Conservation (phyloP, 1,284 basidiomycete genomes). For the Austroboletus niveus region DNA sequence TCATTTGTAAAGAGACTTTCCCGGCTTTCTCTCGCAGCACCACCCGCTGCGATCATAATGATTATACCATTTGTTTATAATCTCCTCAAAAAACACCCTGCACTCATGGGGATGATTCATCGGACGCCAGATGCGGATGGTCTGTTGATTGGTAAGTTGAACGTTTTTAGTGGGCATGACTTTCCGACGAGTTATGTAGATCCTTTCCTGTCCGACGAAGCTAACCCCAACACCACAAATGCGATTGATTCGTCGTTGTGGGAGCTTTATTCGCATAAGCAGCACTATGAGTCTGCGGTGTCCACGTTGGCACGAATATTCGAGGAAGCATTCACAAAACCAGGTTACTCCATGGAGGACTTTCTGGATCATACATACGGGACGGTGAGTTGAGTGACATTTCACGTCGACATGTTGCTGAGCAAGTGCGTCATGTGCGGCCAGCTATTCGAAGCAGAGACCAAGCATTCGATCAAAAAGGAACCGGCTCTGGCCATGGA, state of each 20-base stretch:
- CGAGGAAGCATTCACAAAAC: constrained; percentile 91
- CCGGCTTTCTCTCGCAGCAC: constrained; percentile 79
- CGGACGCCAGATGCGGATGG: constrained; percentile 48
- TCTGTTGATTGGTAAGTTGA: constrained; percentile 36
- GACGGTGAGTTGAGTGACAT: constrained; percentile 60
- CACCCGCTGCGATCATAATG: constrained; percentile 89
- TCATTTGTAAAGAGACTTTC: constrained; percentile 94
- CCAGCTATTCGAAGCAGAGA: constrained; percentile 88
- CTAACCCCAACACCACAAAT: constrained; percentile 73
- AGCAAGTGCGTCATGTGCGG: not conserved
- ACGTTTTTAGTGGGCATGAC: not conserved
- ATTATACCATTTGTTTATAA: constrained; percentile 95
- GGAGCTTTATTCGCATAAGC: constrained; percentile 82
- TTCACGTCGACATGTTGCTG: constrained; percentile 2
- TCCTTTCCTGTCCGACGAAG: constrained; percentile 68
- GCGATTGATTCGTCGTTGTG: constrained; percentile 89
- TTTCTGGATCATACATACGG: constrained; percentile 95
- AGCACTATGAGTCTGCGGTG: constrained; percentile 85
- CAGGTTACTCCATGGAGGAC: constrained; percentile 88
- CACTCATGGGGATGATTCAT: constrained; percentile 93
- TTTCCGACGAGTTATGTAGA: constrained; percentile 44
- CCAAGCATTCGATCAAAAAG: constrained; percentile 75
- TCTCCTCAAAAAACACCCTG: constrained; percentile 88
- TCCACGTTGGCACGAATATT: constrained; percentile 86
- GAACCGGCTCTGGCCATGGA: constrained; percentile 68